Evolutionary conservation across 257 asterid genomes (phyloP), one percentile per base, ranked within the genome.

Genomic region (Gentiana macrophylla): DNA sequence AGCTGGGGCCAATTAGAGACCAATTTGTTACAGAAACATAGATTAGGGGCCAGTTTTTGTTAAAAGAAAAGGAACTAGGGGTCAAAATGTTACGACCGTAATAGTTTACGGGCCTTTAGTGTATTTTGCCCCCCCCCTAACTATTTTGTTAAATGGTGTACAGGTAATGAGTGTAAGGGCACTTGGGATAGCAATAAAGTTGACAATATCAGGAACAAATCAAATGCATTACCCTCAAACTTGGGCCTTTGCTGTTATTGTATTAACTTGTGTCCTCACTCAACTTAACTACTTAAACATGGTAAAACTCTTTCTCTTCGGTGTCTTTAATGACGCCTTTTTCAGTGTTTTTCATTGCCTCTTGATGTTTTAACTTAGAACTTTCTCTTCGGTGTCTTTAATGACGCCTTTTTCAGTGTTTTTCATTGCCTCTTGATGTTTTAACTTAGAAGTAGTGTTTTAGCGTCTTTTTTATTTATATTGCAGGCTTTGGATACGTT

Each of bases 151-250:
- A 35, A 50, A 33, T 57, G 15, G 50, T 6, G 61, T 50, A 55
- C 68, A 77, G 83, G 83, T 77, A 41, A 77, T 77, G 83, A 64
- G 83, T 55, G 83, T 71, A 56, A 75, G 65, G 65, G 83, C 80
- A 56, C 75, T 77, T 38, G 83, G 83, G 38, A 77, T 77, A 50
- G 77, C 83, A 9, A 41, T 77, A 53, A 77, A 77, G 74, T 73
- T 77, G 50, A 77, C 83, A 32, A 53, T 77, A 10, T 68, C 68
- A 5, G 83, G 83, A 35, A 77, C 37, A 12, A 77, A 77, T 59
- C 83, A 77, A 73, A 45, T 77, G 50, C 35, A 62, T 50, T 74
- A 74, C 68, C 83, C 83, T 48, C 78, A 77, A 64, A 77, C 80
- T n/a, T 77, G 83, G 83, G 69, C 51, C 7, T 77, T 77, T 60